Evolutionary conservation across 176 grass and related monocot genomes (phyloP), one percentile per base, ranked within the genome.

Genomic region (Rhynchospora tenuis): DNA sequence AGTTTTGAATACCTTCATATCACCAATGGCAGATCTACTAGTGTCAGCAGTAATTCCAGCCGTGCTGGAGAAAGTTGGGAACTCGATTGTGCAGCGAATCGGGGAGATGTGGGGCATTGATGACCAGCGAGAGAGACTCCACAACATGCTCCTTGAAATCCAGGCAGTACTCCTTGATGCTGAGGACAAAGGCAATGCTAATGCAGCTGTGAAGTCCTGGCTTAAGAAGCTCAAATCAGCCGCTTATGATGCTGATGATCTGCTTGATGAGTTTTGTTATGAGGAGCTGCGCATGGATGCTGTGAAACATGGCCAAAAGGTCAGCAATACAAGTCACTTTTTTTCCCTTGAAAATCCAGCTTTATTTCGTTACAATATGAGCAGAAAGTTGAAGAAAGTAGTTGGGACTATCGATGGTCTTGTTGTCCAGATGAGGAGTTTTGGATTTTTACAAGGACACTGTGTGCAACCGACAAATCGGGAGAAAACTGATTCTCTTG

Each of bases 181-280:
- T 14, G 84, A 85, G 84, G 59, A 55, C 15, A 0, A 66, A 45
- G 46, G 13, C 17, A 19, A 15, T n/a, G 17, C 62, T 13, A 81
- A 62, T 56, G 1, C 1, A 0, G 81, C 3, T 0, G 67, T 86
- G 2, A n/a, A 50, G 29, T 38, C 20, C 2, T 89, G 84, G 88
- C 70, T 89, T 63, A 48, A 11, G 64, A 79, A 57, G 0, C 74
- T 90, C 57, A 80, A n/a, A 82, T 38, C 79, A 17, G 84, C 10
- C 0, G 81, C 86, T 0, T 86, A 89, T 78, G 29, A 82, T 31
- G 91, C 76, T 15, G 83, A 90, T 1, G 86, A 93, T 20, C 20
- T 90, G 55, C 84, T 90, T 8, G 91, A 89, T 15, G 56, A 80
- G 8, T 85, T 91, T 50, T 59, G 71, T 46, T 84, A 88, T 7